Base-by-base conservation (phyloP, 805 yeast genomes). In the Starmerella floris region DNA sequence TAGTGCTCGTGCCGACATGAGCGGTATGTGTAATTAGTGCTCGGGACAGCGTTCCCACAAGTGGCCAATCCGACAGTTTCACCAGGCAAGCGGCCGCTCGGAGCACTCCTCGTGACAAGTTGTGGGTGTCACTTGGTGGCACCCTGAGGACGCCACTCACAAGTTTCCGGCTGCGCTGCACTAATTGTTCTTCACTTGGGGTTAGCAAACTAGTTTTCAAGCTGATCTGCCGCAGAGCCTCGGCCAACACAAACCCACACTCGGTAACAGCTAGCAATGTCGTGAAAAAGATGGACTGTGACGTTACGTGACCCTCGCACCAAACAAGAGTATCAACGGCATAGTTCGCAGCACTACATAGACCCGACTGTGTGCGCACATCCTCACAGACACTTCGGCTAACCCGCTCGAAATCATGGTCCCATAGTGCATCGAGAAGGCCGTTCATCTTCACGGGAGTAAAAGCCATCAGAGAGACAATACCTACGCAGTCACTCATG, bases 401-500 rank as follows among this genome's bases (percentile, higher is more conserved):
- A 59, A 63, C 60, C n/a, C 55, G 58, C 5, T 45, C 47, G 56
- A 62, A 67, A 37, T 64, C 63, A 28, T 64, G 62, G 10, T 47
- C 44, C 70, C 71, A 68, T 41, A 68, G 52, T 8, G 57, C 55
- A 27, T 58, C 64, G 43, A 65, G 64, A 17, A 61, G 60, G n/a
- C 54, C 54, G 6, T 63, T 50, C 33, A 65, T 44, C 37, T 64
- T 67, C 39, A 68, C 54, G 42, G 57, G 54, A 25, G 53, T 56
- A 48, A 55, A 62, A 49, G 54, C 66, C 31, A 56, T 67, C 51
- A 51, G 60, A 20, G 62, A 63, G 37, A 57, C 60, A 33, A 67
- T 49, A 8, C 67, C 63, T 17, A 65, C 62, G n/a, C 69, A 64
- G 37, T 66, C 70, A 42, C 62, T 52, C 61, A 63, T 64, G 23